Evolutionary conservation across 208 protist genomes (phyloP).

Genomic region (Crithidia brevicula): DNA sequence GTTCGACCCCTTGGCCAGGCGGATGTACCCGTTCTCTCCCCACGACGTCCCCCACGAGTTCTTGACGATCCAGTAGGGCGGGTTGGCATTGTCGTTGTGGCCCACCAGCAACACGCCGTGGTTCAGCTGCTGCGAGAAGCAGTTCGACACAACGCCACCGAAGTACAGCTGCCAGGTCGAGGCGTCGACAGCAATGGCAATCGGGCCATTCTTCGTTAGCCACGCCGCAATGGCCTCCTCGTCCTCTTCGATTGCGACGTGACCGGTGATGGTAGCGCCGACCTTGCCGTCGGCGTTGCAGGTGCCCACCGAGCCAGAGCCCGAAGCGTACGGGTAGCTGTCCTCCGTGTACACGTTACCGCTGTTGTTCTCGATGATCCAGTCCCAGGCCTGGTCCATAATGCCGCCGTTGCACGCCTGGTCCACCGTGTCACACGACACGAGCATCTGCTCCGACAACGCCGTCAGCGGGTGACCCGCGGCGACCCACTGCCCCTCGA

Average conservation of each 20-base stretch:
- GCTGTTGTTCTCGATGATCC: constrained; percentile 67
- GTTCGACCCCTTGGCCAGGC: constrained; percentile 80
- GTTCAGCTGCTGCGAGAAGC: constrained; percentile 68
- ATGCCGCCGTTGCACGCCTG: constrained; percentile 93
- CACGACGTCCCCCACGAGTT: constrained; percentile 91
- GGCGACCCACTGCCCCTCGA: constrained; percentile 81
- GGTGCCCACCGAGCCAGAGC: constrained; percentile 27
- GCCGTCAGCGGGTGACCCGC: constrained; percentile 55
- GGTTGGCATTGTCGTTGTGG: constrained; percentile 63
- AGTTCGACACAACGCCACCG: constrained; percentile 79
- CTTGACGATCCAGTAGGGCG: constrained; percentile 91
- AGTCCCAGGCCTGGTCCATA: constrained; percentile 88
- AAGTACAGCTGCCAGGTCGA: constrained; percentile 77
- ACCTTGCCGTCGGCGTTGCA: constrained; percentile 51
- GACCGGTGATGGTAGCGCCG: constrained; percentile 73
- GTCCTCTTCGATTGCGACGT: constrained; percentile 70
- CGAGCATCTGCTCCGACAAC: constrained; percentile 95
- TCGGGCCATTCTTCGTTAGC: constrained; percentile 76
- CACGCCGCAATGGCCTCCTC: constrained; percentile 80
- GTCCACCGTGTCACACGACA: constrained; percentile 92
- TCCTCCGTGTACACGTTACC: constrained; percentile 77
- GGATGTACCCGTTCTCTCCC: constrained; percentile 92
- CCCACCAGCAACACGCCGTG: constrained; percentile 92
- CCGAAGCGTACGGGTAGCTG: constrained; percentile 90
- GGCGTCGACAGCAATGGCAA: constrained; percentile 94